Percentiles rank a stretch among this genome's conserved stretches.
Evolutionary conservation across 106 monocot genomes (phyloP).

Genomic region (Hemerocallis citrina): DNA sequence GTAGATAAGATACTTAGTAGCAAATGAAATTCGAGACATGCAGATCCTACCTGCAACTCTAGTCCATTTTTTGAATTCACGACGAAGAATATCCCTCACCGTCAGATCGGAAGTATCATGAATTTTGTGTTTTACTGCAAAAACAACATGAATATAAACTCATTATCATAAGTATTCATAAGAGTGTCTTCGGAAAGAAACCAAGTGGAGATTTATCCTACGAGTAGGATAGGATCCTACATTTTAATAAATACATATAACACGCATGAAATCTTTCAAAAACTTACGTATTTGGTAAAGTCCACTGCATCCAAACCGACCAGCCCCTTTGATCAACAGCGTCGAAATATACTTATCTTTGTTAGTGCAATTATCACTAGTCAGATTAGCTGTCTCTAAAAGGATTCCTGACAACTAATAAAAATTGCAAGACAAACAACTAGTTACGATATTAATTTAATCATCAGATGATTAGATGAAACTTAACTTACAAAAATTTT

Average conservation of each 20-base stretch:
- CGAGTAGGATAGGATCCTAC: too few relatives aligned
- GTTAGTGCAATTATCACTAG: slow-evolving; percentile 10
- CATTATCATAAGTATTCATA: too few relatives aligned
- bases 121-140: slow-evolving; percentile 32
- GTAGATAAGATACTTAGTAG: too few relatives aligned
- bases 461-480: neutral
- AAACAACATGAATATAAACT: too few relatives aligned
- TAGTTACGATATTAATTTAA: neutral
- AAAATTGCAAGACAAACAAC: neutral
- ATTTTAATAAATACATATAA: too few relatives aligned
- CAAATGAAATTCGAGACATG: too few relatives aligned
- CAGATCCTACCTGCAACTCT: slow-evolving; percentile 14
- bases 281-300: slow-evolving; percentile 28
- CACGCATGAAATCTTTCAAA: neutral
- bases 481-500: neutral
- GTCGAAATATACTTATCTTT: slow-evolving; percentile 32
- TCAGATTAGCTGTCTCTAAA: slow-evolving; percentile 24
- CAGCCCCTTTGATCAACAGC: slow-evolving; percentile 25
- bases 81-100: slow-evolving; percentile 21
- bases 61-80: slow-evolving; percentile 28
- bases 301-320: slow-evolving; percentile 24
- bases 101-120: slow-evolving; percentile 24
- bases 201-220: too few relatives aligned
- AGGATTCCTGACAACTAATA: slow-evolving; percentile 24
- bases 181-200: too few relatives aligned